These are phyloP conservation scores for Colletotrichum siamense DNA, from an alignment of 2,329 filamentous ascomycete genomes.

Conservation along the genomic window DNA sequence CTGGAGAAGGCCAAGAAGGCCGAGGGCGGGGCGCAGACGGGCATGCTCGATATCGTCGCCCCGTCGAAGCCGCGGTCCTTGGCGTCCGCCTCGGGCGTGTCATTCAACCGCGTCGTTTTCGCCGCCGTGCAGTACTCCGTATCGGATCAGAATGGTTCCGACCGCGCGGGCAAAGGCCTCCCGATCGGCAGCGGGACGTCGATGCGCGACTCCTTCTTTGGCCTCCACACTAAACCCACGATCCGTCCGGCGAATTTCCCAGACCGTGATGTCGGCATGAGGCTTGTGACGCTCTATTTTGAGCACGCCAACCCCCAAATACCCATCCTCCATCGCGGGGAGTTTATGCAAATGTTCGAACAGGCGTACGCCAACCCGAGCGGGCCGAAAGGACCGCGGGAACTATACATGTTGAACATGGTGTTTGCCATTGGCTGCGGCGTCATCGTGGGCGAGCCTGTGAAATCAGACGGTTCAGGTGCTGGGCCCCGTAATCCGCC, in stretches of 20 bases:
- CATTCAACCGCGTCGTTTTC: constrained; percentile 92
- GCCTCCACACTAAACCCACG: constrained; percentile 88
- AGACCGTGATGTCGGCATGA: constrained; percentile 72
- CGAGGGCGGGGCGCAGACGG: constrained; percentile 30
- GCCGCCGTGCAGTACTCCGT: constrained; percentile 83
- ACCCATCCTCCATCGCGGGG: constrained; percentile 84
- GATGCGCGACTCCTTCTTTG: constrained; percentile 96
- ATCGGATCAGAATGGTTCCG: constrained; percentile 65
- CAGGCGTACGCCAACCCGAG: constrained; percentile 75
- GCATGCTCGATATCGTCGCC: constrained; percentile 79
- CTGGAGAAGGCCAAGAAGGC: constrained; percentile 37
- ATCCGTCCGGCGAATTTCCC: constrained; percentile 89
- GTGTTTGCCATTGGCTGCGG: constrained; percentile 96
- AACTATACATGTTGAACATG: constrained; percentile 95
- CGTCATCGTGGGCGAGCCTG: constrained; percentile 78
- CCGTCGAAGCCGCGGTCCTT: constrained; percentile 81
- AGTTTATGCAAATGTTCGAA: constrained; percentile 90
- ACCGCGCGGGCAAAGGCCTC: constrained; percentile 47
- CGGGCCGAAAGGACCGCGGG: constrained; percentile 72
- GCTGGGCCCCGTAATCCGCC: constrained; percentile 29
- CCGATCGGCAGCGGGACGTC: constrained; percentile 67
- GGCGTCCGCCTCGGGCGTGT: constrained; percentile 87
- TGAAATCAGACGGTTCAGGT: constrained; percentile 51
- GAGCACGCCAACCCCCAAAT: constrained; percentile 97
- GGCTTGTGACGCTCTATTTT: constrained; percentile 85